These are phyloP conservation scores for Aspergillus neotritici DNA, from an alignment of 2,329 filamentous ascomycete species.

Conservation along the genomic window DNA sequence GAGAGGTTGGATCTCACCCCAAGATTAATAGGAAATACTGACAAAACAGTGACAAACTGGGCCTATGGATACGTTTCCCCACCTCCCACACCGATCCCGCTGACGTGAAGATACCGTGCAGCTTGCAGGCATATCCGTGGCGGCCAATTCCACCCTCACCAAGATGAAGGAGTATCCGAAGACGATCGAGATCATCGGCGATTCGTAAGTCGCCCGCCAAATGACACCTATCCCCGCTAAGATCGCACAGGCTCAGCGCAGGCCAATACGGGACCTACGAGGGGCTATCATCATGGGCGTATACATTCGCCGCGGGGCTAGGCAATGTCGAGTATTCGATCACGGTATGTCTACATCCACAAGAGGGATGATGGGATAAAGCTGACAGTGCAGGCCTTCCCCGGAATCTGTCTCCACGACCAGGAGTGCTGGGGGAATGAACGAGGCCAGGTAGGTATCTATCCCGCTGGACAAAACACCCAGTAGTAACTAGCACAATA, in stretches of 20 bases:
- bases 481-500: constrained; percentile 16
- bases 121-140: constrained; percentile 48
- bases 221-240: constrained; percentile 40
- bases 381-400: constrained; percentile 35
- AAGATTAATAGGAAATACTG: not conserved
- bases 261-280: constrained; percentile 56
- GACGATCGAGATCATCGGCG: constrained; percentile 42
- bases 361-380: not conserved
- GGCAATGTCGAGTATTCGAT: constrained; percentile 55
- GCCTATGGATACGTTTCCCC: constrained; percentile 44
- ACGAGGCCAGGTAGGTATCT: constrained; percentile 37
- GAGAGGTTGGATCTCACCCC: constrained; percentile 24
- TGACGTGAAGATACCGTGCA: constrained; percentile 40
- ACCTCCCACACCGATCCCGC: not conserved
- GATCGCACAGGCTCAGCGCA: constrained; percentile 46
- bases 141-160: constrained; percentile 41
- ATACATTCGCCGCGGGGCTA: constrained; percentile 51
- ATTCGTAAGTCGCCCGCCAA: constrained; percentile 23
- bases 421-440: constrained; percentile 51
- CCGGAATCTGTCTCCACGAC: constrained; percentile 54
- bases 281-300: constrained; percentile 52
- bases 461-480: not conserved
- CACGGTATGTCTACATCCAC: constrained; percentile 29
- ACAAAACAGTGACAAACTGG: constrained; percentile 51
- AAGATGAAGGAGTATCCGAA: constrained; percentile 32